Base-by-base conservation (phyloP, 345 rosid genomes). In the Pugionium dolabratum region DNA sequence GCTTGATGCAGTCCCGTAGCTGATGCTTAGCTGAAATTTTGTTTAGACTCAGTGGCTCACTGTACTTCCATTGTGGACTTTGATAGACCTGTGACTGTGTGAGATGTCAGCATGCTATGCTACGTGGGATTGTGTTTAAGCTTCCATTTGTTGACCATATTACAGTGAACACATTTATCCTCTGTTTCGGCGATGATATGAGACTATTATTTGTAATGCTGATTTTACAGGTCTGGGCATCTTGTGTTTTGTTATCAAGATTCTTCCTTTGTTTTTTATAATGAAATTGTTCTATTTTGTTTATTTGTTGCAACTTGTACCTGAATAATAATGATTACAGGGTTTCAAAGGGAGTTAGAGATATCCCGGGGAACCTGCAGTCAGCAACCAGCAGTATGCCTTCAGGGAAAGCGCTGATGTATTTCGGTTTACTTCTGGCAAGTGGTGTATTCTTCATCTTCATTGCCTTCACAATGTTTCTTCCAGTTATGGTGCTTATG, bases 381-480 rank as follows among this genome's bases (percentile, higher is more conserved):
- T 88, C 97, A 37, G 92, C 97, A 43, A 84, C 91, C n/a, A 90
- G 86, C 49, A 82, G 70, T 76, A 85, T 94, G 45, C 95, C 96
- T 62, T 94, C 96, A 6, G 99, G 96, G 64, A 90, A 81, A 79
- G 73, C 97, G 2, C 81, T 94, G 9, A 65, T 90, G 86, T 94
- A 90, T 48, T 94, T 94, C 42, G 95, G 95, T 47, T 66, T 90
- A 55, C 71, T 94, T 56, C 85, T 94, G 39, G 91, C 89, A 0
- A 79, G 84, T 30, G 96, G 99, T 6, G 84, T 86, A 40, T 94
- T 90, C 83, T 90, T 90, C 62, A 68, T 90, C 40, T 85, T 94
- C 74, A 80, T 90, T 4, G 89, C 96, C 54, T 90, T 94, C 66
- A 85, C 96, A 61, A 85, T 90, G 89, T 94, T 94, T 75, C 99